Base-by-base conservation (phyloP, 140 eudicot genomes). In the Ambrosia hybrid region DNA sequence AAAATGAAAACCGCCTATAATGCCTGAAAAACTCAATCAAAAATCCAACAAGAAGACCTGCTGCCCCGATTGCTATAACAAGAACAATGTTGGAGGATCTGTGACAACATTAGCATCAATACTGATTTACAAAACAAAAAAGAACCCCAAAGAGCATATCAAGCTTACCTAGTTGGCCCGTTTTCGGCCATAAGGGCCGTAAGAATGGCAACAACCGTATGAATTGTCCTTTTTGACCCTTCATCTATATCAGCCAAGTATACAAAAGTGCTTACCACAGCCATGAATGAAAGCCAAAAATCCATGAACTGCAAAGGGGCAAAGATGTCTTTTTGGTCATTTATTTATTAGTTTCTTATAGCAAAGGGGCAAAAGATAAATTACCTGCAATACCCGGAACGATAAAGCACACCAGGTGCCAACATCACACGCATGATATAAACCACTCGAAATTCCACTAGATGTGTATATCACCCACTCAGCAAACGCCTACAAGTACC, bases 271-370 rank as follows among this genome's bases (percentile, higher is more conserved):
- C 99, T 90, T 76, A 94, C 94, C 71, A 94, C 96, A 39, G 99
- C 99, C 99, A 94, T 90, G 83, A 88, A 94, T 9, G 96, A 94
- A 76, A 94, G 99, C 99, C 99, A 94, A 79, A 94, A 94, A 61
- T 94, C 99, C 85, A 94, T 80, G 78, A 94, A 88, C 97, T 94
- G 88, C 58, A 46, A 12, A 36, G 48, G 51, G 51, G 26, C 11
- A 67, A 67, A 17, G 15, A 21, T 48, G 14, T 70, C 34, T 43
- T 15, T 69, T 70, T 55, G 36, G 55, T 53, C 21, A 17, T 55
- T 55, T 70, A 17, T 70, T 9, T 16, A 2, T 36, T 17, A 36
- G 33, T 3, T 14, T 56, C 49, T 34, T 36, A 37, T 15, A 51
- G 51, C 7, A 14, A 37, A 13, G 52, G 36, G 17, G 55, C 33